Conservation (phyloP, 106 monocot species). For the Apostasia shenzhenica region DNA sequence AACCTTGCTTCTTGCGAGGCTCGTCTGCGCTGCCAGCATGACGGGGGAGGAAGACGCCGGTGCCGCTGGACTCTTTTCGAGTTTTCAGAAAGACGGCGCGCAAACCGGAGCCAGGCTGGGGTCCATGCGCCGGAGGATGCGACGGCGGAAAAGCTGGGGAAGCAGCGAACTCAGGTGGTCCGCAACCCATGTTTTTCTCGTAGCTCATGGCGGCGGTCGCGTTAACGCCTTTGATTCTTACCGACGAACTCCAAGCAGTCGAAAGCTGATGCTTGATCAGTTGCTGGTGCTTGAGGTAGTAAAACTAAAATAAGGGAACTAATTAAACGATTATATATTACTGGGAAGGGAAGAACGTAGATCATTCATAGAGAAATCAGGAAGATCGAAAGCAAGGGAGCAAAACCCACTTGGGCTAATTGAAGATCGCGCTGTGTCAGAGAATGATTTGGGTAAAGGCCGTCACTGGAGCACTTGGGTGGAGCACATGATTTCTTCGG, state of each 20-base stretch:
- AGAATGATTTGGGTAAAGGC: neutral
- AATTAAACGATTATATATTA: neutral
- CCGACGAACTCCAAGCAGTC: neutral
- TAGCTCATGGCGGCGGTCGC: too few species aligned
- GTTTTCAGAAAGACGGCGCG: too few species aligned
- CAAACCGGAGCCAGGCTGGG: neutral
- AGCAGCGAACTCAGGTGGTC: neutral
- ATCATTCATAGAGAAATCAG: too few species aligned
- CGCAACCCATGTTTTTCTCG: neutral
- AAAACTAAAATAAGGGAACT: neutral
- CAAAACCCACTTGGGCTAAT: neutral
- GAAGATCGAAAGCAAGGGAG: neutral
- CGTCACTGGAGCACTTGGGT: neutral
- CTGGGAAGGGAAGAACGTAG: neutral
- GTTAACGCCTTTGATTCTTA: neutral
- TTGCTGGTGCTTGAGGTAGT: neutral
- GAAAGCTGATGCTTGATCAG: neutral
- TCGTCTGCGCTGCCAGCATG: neutral
- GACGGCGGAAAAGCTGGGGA: neutral
- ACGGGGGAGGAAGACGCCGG: neutral
- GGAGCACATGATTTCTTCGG: neutral
- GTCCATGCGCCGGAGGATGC: neutral
- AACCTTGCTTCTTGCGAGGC: neutral
- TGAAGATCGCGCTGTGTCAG: neutral
- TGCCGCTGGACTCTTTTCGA: neutral